Evolutionary conservation across 257 asterid genomes (phyloP).

Genomic region (Solanum medicagineum): DNA sequence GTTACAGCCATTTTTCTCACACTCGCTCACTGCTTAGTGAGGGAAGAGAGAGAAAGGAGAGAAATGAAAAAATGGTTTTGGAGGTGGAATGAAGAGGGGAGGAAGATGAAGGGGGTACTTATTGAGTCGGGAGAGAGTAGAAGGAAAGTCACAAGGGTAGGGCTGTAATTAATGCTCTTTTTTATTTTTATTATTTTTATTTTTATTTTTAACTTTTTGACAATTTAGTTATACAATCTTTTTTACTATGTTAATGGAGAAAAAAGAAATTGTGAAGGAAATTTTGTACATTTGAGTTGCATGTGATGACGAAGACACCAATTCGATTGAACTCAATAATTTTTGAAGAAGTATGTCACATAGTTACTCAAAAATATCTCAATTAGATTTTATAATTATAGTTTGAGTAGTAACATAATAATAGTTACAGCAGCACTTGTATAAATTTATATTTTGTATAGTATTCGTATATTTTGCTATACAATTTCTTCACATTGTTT

Average conservation of each 20-base stretch:
- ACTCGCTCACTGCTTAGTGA: background rate
- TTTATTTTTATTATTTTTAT: background rate
- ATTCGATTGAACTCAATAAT: too few relatives aligned
- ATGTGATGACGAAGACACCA: background rate
- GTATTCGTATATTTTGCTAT: too few relatives aligned
- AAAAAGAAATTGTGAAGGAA: background rate
- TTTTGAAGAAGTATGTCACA: too few relatives aligned
- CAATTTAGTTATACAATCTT: background rate
- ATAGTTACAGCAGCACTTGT: too few relatives aligned
- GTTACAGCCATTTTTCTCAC: background rate
- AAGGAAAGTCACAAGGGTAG: conserved; percentile 6
- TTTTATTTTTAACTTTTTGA: background rate
- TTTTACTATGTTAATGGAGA: background rate
- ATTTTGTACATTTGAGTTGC: background rate
- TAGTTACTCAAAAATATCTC: too few relatives aligned
- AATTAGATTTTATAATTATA: too few relatives aligned
- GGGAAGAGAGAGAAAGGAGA: background rate
- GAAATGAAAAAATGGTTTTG: background rate
- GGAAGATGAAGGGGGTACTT: conserved; percentile 31
- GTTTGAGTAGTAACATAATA: too few relatives aligned
- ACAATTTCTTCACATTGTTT: too few relatives aligned
- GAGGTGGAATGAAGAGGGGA: conserved; percentile 28
- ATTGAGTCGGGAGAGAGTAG: conserved; percentile 16
- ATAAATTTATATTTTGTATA: too few relatives aligned
- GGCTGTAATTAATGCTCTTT: conserved; percentile 10